A percentile compares a stretch with the other conserved stretches of the same genome.
Conservation (phyloP, 2,329 filamentous ascomycete species). For the Metarhizium anisopliae region DNA sequence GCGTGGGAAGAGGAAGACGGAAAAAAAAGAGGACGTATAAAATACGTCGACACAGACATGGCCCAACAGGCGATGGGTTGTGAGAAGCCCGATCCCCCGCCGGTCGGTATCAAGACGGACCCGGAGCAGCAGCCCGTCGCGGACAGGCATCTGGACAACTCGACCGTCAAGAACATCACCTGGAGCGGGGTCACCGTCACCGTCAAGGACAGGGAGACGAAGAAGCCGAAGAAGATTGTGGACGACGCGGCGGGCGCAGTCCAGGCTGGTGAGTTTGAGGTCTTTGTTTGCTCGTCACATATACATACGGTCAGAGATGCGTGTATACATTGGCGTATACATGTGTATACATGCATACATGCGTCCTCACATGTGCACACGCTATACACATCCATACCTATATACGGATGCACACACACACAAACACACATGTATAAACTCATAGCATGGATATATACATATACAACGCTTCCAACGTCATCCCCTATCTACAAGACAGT, state of each 20-base stretch:
- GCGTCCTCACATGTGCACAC: background rate
- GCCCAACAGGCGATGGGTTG: background rate
- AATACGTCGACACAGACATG: no score
- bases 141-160: conserved; percentile 50
- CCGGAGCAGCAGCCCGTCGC: conserved; percentile 15
- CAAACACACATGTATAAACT: background rate
- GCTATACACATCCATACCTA: no score
- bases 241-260: conserved; percentile 54
- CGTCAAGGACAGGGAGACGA: conserved; percentile 62
- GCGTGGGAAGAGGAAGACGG: no score
- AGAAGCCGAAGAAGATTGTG: conserved; percentile 54
- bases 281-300: no score
- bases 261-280: conserved; percentile 40
- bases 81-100: background rate
- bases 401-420: background rate
- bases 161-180: conserved; percentile 51
- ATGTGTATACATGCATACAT: background rate
- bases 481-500: no score
- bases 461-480: no score
- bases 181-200: conserved; percentile 62
- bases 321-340: no score
- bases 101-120: conserved; percentile 6
- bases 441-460: no score
- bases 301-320: no score
- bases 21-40: no score